Base-by-base conservation (phyloP, 345 rosid genomes). In the Pistacia atlantica region DNA sequence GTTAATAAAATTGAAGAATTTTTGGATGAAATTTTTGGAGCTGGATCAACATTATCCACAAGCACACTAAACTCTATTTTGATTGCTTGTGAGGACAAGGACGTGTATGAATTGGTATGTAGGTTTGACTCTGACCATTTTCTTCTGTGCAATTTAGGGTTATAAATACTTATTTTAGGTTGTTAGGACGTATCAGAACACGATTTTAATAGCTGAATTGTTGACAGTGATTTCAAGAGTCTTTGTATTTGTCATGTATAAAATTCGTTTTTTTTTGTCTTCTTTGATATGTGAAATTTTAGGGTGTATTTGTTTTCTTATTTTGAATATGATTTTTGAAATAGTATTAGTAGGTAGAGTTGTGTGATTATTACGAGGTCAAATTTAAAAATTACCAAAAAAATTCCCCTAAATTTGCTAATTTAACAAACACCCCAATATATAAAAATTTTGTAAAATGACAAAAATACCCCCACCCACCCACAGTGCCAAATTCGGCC, bases 51-150 rank as follows among this genome's bases (percentile, higher is more conserved):
- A 48, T 55, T 90, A 82, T 85, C 93, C 6, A 66, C 87, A 38
- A 81, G 80, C 77, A 80, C 80, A 18, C 59, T 96, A 62, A 80
- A 90, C 71, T 73, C 85, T 35, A 61, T 93, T 73, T 70, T 93
- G 72, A 87, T 51, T 82, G 87, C 91, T 48, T 62, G 78, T 76
- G 97, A 93, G 48, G 90, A 85, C 66, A 81, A 77, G 83, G 75
- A 80, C 54, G 98, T 92, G 77, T 89, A 77, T 84, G 79, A 79
- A 83, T 79, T 92, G 95, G 99, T 96, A 86, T 20, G 81, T 63
- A 37, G 13, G 51, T 28, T 80, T 14, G 22, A 42, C 57, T 58
- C n/a, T 69, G 35, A 25, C 20, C 18, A 8, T 42, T 59, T 33
- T 60, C 22, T 57, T 25, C 42, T 22, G 28, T 16, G 11, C 60